phyloP scores from a whole-genome alignment of 2,329 filamentous ascomycete genomes.

The Bipolaris gigantea region DNA sequence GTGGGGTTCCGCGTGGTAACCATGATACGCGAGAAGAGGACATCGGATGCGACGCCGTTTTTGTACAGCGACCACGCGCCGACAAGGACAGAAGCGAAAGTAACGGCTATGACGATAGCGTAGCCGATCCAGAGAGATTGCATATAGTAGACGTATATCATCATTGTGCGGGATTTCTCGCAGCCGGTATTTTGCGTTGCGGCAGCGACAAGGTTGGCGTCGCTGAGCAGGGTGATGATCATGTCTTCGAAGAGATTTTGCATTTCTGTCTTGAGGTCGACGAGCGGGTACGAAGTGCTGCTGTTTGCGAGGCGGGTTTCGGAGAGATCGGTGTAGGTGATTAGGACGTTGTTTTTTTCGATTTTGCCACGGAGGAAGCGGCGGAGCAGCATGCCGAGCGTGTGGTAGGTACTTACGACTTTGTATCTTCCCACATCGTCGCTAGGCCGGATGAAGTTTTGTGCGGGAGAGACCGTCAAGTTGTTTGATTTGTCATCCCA shows the following conservation, averaged over 20 bases:
- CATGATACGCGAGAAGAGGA: constrained; percentile 43
- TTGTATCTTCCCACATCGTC: constrained; percentile 34
- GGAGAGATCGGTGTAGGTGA: constrained; percentile 41
- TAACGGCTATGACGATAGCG: constrained; percentile 35
- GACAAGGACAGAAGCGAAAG: constrained; percentile 34
- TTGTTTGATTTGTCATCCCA: constrained; percentile 17
- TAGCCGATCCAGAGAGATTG: constrained; percentile 43
- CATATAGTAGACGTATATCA: constrained; percentile 38
- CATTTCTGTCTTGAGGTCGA: constrained; percentile 32
- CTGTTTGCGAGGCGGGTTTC: constrained; percentile 40
- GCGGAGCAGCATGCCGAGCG: constrained; percentile 38
- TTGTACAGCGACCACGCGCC: constrained; percentile 39
- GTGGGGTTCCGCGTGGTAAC: constrained; percentile 45
- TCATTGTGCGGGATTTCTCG: constrained; percentile 28
- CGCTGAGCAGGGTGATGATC: constrained; percentile 40
- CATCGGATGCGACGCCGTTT: constrained; percentile 44
- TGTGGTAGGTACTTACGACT: constrained; percentile 37
- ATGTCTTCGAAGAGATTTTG: constrained; percentile 44
- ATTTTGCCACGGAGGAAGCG: constrained; percentile 43
- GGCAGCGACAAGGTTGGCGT: constrained; percentile 36
- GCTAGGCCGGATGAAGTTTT: constrained; percentile 31
- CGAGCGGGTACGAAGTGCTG: constrained; percentile 32
- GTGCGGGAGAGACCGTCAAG: constrained; percentile 19
- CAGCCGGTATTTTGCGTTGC: constrained; percentile 29
- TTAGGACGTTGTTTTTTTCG: constrained; percentile 22